Evolutionary conservation across 2,329 filamentous ascomycete species (phyloP).

Genomic region (Verticillium nonalfalfae): DNA sequence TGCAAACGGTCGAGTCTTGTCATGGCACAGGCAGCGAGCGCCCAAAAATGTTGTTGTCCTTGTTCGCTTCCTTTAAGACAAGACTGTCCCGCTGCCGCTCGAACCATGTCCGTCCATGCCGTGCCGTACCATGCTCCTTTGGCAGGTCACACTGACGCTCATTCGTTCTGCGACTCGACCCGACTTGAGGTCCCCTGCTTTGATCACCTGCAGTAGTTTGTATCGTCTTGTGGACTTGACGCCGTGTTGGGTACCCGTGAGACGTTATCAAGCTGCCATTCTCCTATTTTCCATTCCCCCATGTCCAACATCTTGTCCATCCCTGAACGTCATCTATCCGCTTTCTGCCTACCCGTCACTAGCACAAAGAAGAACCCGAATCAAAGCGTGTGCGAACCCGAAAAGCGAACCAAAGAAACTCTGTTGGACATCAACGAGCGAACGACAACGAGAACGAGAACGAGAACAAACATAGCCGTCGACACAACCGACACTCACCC

Average conservation of each 20-base stretch:
- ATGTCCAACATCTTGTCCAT: neutral
- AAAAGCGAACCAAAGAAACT: neutral
- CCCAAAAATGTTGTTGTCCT: neutral
- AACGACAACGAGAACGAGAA: no score
- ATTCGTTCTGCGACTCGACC: slow-evolving; percentile 2
- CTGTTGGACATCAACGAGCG: neutral
- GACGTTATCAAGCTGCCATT: neutral
- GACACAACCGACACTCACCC: neutral
- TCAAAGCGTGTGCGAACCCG: no score
- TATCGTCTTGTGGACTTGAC: neutral
- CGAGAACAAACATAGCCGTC: neutral
- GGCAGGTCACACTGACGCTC: slow-evolving; percentile 3
- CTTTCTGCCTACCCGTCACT: neutral
- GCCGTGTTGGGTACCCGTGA: neutral
- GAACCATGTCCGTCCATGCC: slow-evolving; percentile 2
- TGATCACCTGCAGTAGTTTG: slow-evolving; percentile 11
- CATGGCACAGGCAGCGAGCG: neutral
- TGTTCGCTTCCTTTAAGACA: slow-evolving; percentile 4
- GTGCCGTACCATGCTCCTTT: neutral
- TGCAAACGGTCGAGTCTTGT: neutral
- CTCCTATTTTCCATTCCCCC: neutral
- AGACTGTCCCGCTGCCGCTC: slow-evolving; percentile 10
- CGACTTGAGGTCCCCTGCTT: slow-evolving; percentile 11
- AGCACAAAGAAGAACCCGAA: neutral
- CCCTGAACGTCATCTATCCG: neutral